phyloP scores from a whole-genome alignment of 345 rosid species.

The Acer saccharum region DNA sequence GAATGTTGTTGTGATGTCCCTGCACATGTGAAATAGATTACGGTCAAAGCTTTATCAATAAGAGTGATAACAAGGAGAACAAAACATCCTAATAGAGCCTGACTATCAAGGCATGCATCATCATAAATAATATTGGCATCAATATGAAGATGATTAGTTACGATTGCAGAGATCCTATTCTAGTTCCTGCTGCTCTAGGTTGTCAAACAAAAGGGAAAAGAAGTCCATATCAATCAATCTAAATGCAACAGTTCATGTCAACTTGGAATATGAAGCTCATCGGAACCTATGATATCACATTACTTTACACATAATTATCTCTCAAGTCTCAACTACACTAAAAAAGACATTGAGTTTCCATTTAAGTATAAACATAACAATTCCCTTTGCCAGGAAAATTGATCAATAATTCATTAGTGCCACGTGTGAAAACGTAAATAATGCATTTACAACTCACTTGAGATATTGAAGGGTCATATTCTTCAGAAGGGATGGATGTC shows the following conservation, averaged over 20 bases:
- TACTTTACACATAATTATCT: neutral
- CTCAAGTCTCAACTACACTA: neutral
- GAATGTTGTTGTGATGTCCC: conserved; percentile 95
- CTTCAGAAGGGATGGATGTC: conserved; percentile 90
- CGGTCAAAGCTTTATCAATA: neutral
- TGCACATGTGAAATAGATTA: conserved; percentile 30
- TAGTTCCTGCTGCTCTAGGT: too few species aligned
- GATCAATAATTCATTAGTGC: neutral
- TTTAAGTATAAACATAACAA: neutral
- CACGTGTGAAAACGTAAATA: neutral
- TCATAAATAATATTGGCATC: too few species aligned
- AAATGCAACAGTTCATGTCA: neutral
- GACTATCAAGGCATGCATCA: too few species aligned
- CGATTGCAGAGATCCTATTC: too few species aligned
- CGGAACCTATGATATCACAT: neutral
- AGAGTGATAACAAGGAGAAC: too few species aligned
- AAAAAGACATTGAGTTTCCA: neutral
- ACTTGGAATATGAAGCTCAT: neutral
- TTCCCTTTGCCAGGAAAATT: neutral
- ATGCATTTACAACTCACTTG: conserved; percentile 59
- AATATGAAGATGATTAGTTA: too few species aligned
- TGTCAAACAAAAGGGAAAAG: neutral
- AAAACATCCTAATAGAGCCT: too few species aligned
- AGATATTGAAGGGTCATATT: conserved; percentile 99
- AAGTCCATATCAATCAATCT: neutral